A percentile compares a stretch with the other conserved stretches of the same genome.
Conservation (phyloP, 1,284 basidiomycete species). For the Cystobasidium sp. region DNA sequence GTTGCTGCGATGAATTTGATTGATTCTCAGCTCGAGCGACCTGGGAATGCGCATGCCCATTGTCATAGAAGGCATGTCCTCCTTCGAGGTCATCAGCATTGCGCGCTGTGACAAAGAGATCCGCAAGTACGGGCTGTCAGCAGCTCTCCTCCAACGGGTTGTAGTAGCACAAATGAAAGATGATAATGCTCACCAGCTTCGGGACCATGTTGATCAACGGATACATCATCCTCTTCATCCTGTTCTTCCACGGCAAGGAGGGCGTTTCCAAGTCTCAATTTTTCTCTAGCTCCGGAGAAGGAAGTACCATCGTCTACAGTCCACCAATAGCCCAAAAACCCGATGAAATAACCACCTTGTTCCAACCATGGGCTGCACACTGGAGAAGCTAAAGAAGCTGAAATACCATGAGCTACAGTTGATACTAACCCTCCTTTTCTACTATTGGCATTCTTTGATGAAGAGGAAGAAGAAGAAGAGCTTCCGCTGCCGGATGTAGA, state of each 20-base stretch:
- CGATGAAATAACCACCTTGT: conserved; percentile 48
- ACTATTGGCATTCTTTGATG: neutral
- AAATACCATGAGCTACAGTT: conserved; percentile 31
- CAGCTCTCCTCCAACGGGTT: neutral
- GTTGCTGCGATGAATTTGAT: neutral
- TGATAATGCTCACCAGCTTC: neutral
- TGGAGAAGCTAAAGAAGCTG: conserved; percentile 8
- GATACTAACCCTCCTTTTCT: conserved; percentile 25
- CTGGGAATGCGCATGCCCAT: neutral
- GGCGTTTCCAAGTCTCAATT: conserved; percentile 45
- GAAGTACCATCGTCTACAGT: conserved; percentile 47
- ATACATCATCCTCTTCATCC: conserved; percentile 48
- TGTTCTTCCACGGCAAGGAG: conserved; percentile 46
- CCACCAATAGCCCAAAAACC: conserved; percentile 52
- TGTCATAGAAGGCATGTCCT: conserved; percentile 24
- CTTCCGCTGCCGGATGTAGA: conserved; percentile 9
- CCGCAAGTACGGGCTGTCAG: neutral
- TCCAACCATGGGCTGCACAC: conserved; percentile 35
- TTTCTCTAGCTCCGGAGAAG: conserved; percentile 46
- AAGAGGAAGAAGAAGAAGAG: neutral
- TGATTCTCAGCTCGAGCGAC: conserved; percentile 35
- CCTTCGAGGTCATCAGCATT: conserved; percentile 21
- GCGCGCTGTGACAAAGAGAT: conserved; percentile 2
- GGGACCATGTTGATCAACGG: neutral
- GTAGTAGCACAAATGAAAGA: neutral